Evolutionary conservation across 257 asterid species (phyloP).

Genomic region (Ocimum tenuiflorum): DNA sequence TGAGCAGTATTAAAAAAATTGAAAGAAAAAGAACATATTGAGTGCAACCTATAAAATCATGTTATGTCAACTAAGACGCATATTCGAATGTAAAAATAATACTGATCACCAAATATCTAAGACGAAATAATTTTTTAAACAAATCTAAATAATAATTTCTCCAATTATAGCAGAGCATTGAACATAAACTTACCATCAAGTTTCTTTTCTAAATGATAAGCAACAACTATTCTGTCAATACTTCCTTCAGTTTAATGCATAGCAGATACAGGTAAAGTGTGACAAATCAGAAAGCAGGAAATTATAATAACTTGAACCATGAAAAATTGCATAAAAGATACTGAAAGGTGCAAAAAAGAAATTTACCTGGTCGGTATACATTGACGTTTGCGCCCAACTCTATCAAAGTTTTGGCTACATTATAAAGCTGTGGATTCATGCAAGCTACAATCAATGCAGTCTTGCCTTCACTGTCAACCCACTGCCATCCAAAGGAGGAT

Average conservation of each 20-base stretch:
- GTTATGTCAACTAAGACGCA: neutral
- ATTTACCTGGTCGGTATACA: slow-evolving; percentile 80
- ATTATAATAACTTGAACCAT: neutral
- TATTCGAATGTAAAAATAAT: too few species aligned
- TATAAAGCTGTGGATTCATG: slow-evolving; percentile 62
- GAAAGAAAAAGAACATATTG: neutral
- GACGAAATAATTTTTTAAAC: neutral
- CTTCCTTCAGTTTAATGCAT: neutral
- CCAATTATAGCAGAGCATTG: neutral
- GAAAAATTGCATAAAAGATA: neutral
- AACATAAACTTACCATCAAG: neutral
- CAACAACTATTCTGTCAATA: neutral
- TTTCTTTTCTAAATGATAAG: neutral
- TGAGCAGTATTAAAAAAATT: neutral
- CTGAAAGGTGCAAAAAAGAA: neutral
- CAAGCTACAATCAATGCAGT: slow-evolving; percentile 81
- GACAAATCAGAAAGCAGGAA: neutral
- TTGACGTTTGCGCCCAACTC: slow-evolving; percentile 93
- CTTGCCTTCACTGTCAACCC: slow-evolving; percentile 84
- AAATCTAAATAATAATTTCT: neutral
- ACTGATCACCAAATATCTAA: neutral
- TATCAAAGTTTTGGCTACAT: slow-evolving; percentile 72
- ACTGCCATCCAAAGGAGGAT: slow-evolving; percentile 35
- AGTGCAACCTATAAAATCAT: neutral
- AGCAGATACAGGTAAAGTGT: neutral